Base-by-base conservation (phyloP, 805 yeast genomes). In the Tetrapisispora taiwanensis region DNA sequence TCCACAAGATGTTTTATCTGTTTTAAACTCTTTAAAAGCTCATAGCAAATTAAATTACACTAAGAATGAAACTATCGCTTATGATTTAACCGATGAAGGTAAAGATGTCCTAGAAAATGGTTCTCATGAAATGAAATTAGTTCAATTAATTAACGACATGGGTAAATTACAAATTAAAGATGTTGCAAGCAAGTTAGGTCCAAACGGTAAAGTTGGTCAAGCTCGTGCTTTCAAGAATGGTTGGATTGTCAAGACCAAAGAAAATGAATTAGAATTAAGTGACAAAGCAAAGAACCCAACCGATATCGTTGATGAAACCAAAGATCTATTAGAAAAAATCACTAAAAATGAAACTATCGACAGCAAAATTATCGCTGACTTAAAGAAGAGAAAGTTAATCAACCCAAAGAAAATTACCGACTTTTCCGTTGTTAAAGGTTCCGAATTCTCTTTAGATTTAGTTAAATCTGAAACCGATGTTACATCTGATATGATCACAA, bases 151-250 rank as follows among this genome's bases (percentile, higher is more conserved):
- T 44, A 74, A 78, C 54, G 71, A 81, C 39, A 66, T 89, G 41
- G 95, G 84, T 46, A 88, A 90, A 31, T 73, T 92, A 56, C 85
- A 84, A 59, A 80, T 92, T 54, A 63, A 62, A 46, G 97, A 90
- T 43, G 85, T 84, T 43, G 68, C 68, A 41, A 62, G 79, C 45
- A 75, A 81, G 52, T 71, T 90, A 67, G 97, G 97, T 45, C 70
- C 78, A 42, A 78, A 78, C 47, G 97, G 97, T 50, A 81, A 81
- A 55, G 74, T 90, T 51, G 99, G 98, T 50, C 98, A 92, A 70
- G 95, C 95, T 54, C 81, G 89, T 58, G 99, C 97, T 15, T 94
- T 92, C 76, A 90, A 88, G 67, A 89, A 89, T 65, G 94, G 95
- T 35, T 92, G 99, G 99, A 81, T 92, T 56, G 69, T 76, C 51